Evolutionary conservation across 225 moss, liverwort and hornwort genomes (phyloP), one percentile per base, ranked within the genome.

Genomic region (Ulota crispa): DNA sequence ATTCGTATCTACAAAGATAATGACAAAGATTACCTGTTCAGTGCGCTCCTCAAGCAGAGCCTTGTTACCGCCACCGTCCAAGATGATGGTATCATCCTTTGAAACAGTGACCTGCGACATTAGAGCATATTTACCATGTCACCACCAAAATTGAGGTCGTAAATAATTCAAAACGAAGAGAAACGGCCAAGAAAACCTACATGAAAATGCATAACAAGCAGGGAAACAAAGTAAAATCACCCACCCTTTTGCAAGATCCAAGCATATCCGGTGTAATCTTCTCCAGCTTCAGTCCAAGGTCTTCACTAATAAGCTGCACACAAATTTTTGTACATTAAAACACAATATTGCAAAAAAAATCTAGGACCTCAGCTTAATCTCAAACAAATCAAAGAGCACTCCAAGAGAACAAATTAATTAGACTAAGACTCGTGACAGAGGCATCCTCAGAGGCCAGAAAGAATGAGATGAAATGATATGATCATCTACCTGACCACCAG

Each of bases 291-390:
- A 94, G 27, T 36, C 94, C 94, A 84, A 94, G 76, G 18, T 94
- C 94, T 63, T 94, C 94, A 85, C 91, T 94, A 43, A 94, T 88
- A 50, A 94, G 80, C 92, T 94, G 94, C 84, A 86, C 52, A 61
- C 71, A 3, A 23, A 32, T 67, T n/a, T n/a, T 28, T 59, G 14
- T n/a, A 39, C 37, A 47, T 85, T 27, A 68, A 74, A 34, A 37
- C 30, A 30, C 19, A 36, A 62, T 31, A 78, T 55, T 36, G 26
- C 23, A 45, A 31, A 19, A 21, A 21, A 39, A 13, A 37, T 34
- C 24, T 15, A 14, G 21, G 28, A 78, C 30, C 78, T 42, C 69
- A 42, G n/a, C 8, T 14, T 31, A 70, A 43, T 64, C 9, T 36
- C 8, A 14, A 41, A 62, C 3, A 0, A 6, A 41, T 12, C n/a